A percentile compares a stretch with the other conserved stretches of the same genome.
Evolutionary conservation across 192 early-diverging fungal species (phyloP).

Genomic region (Coemansia asiatica): DNA sequence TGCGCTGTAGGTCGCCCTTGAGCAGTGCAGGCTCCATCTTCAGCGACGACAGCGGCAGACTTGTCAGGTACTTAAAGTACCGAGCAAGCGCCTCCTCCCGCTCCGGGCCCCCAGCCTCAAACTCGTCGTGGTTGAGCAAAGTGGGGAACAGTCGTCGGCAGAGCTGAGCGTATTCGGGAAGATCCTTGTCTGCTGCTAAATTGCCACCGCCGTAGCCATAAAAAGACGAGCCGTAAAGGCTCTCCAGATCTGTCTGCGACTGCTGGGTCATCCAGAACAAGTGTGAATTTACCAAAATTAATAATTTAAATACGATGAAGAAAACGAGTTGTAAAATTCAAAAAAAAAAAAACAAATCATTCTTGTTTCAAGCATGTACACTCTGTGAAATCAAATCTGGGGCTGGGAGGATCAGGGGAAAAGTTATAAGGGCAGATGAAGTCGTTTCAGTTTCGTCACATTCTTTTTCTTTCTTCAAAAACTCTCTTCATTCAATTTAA

Average conservation of each 20-base stretch:
- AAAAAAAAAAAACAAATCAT: conserved; percentile 9
- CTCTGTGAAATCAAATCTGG: too few species aligned
- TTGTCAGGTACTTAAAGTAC: conserved; percentile 51
- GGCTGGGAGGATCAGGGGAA: neutral
- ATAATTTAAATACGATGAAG: neutral
- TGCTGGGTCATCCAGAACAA: conserved; percentile 12
- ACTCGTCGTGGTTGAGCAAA: conserved; percentile 8
- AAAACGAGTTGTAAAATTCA: too few species aligned
- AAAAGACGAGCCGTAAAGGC: conserved; percentile 50
- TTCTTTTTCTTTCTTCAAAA: neutral
- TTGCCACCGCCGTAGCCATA: conserved; percentile 30
- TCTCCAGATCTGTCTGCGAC: conserved; percentile 32
- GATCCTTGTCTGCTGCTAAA: conserved; percentile 37
- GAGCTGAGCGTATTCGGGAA: conserved; percentile 49
- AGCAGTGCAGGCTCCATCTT: conserved; percentile 47
- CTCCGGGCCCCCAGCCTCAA: conserved; percentile 23
- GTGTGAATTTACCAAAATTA: neutral
- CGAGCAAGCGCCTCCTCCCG: conserved; percentile 36
- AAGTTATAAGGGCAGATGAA: neutral
- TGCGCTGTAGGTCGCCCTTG: conserved; percentile 48
- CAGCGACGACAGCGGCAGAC: conserved; percentile 37
- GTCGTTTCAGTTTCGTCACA: neutral
- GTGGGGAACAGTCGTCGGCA: conserved; percentile 43
- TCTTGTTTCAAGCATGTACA: too few species aligned
- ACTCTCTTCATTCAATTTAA: neutral